These are phyloP conservation scores for Telopea speciosissima DNA, from an alignment of 177 flowering plant genomes.

Conservation along the genomic window DNA sequence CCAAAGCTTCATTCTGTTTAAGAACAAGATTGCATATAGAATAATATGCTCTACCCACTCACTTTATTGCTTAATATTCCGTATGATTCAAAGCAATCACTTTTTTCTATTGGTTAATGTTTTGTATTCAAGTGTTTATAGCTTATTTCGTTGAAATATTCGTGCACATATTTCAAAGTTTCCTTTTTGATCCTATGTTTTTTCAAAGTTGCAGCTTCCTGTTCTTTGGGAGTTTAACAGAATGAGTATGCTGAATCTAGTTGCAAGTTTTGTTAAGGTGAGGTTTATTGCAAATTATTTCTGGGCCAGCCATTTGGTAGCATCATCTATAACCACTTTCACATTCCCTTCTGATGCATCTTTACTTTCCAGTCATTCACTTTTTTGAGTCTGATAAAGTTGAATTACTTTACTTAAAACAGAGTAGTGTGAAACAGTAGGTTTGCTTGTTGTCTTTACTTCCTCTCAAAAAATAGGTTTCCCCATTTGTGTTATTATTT, in stretches of 20 bases:
- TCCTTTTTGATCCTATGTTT: slow-evolving; percentile 1
- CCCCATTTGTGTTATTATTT: too few relatives aligned
- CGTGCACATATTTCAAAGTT: background rate
- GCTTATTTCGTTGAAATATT: background rate
- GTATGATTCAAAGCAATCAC: background rate
- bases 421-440: background rate
- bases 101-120: background rate
- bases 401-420: background rate
- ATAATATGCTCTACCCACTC: background rate
- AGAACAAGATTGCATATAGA: too few relatives aligned
- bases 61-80: background rate
- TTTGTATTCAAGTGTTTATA: background rate
- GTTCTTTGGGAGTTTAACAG: slow-evolving; percentile 78
- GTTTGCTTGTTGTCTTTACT: background rate
- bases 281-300: slow-evolving; percentile 3
- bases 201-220: slow-evolving; percentile 53
- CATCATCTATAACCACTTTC: background rate
- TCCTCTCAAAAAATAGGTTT: background rate
- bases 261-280: slow-evolving; percentile 84
- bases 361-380: too few relatives aligned
- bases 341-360: background rate
- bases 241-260: slow-evolving; percentile 92
- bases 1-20: too few relatives aligned
- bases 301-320: background rate
- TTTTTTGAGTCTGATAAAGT: background rate